These are phyloP conservation scores for Stropharia rugosoannulata DNA, from an alignment of 768 basidiomycete genomes.

Conservation along the genomic window DNA sequence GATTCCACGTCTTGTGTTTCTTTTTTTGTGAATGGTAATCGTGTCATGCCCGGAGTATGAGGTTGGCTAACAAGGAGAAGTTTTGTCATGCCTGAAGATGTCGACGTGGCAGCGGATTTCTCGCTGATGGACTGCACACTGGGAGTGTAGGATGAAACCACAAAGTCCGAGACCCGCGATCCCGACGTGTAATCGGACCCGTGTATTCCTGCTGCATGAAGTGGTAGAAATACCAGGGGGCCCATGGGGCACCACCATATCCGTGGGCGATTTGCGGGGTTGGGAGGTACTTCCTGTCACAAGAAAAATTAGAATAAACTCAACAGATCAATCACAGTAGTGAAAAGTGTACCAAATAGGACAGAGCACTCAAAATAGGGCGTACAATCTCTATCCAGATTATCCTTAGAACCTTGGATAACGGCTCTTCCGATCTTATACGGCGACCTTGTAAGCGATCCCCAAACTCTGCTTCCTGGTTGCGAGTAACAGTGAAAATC, in stretches of 20 bases:
- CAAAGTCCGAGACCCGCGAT: constrained; percentile 12
- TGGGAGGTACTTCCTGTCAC: no score
- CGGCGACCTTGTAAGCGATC: no score
- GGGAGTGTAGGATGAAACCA: constrained; percentile 21
- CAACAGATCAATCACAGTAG: no score
- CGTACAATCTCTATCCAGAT: no score
- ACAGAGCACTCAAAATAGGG: no score
- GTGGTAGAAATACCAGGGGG: constrained; percentile 20
- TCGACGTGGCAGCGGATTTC: background rate
- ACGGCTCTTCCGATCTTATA: no score
- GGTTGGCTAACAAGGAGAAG: constrained; percentile 12
- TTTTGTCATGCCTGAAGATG: background rate
- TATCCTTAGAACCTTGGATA: no score
- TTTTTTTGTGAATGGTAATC: constrained; percentile 1
- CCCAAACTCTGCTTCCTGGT: no score
- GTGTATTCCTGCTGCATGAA: constrained; percentile 22
- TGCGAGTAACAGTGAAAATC: no score
- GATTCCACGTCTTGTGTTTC: background rate
- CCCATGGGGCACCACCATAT: no score
- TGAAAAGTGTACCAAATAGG: no score
- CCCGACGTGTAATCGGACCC: background rate
- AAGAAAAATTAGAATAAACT: constrained; percentile 1
- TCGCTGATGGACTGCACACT: constrained; percentile 6
- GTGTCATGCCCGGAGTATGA: constrained; percentile 1
- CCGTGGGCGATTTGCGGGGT: no score